Evolutionary conservation across 108 stramenopile genomes (phyloP).

Genomic region (Stephanodiscus triporus): DNA sequence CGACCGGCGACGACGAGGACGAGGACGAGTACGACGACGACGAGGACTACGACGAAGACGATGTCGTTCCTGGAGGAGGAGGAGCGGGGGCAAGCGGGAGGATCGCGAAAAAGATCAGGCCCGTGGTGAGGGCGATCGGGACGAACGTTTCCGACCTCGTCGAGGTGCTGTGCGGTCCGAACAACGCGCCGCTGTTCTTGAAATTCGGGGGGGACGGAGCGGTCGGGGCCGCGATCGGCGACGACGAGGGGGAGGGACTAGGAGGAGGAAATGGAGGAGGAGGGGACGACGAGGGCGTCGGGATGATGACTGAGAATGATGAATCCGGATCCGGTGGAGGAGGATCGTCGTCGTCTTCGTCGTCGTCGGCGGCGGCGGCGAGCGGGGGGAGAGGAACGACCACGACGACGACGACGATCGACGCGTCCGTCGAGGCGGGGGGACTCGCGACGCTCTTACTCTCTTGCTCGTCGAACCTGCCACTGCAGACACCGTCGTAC

Average conservation of each 20-base stretch:
- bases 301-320: not conserved
- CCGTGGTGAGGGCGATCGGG: conserved; percentile 41
- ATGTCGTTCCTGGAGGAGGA: too few relatives aligned
- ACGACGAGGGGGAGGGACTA: too few relatives aligned
- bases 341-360: not conserved
- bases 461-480: conserved; percentile 67
- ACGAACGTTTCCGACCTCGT: conserved; percentile 70
- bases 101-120: conserved; percentile 27
- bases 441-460: conserved; percentile 54
- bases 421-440: conserved; percentile 54
- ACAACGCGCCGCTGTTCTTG: conserved; percentile 58
- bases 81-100: too few relatives aligned
- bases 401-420: conserved; percentile 21
- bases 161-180: conserved; percentile 57
- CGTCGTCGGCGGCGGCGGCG: conserved; percentile 1
- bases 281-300: conserved; percentile 12
- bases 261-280: conserved; percentile 9
- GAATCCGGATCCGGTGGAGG: not conserved
- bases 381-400: conserved; percentile 9
- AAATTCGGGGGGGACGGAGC: conserved; percentile 41
- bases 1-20: not conserved
- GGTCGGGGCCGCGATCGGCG: too few relatives aligned
- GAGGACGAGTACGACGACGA: not conserved
- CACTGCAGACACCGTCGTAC: conserved; percentile 79
- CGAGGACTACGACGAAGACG: not conserved